Conservation (phyloP, 805 yeast species). For the Saturnispora sekii region DNA sequence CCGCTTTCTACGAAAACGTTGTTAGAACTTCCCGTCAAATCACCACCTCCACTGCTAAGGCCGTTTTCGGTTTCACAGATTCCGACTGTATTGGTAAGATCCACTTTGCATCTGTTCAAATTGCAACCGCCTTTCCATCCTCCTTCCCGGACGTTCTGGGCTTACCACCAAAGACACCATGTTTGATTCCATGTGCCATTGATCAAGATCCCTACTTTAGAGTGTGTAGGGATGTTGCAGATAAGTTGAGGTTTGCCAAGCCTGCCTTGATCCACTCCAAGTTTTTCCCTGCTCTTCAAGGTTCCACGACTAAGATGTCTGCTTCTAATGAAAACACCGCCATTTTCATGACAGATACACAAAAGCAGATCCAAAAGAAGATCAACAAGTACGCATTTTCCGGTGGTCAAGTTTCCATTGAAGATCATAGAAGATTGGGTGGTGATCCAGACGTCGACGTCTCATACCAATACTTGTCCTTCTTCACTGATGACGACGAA, state of each 20-base stretch:
- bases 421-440: slow-evolving; percentile 83
- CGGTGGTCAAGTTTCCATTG: slow-evolving; percentile 82
- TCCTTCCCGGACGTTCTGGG: slow-evolving; percentile 92
- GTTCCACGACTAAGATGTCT: slow-evolving; percentile 93
- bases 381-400: slow-evolving; percentile 94
- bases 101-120: slow-evolving; percentile 94
- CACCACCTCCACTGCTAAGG: slow-evolving; percentile 93
- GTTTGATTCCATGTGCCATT: slow-evolving; percentile 96
- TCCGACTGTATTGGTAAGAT: slow-evolving; percentile 89
- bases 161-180: slow-evolving; percentile 80
- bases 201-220: slow-evolving; percentile 98
- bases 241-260: slow-evolving; percentile 78
- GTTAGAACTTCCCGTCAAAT: slow-evolving; percentile 89
- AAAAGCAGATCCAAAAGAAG: slow-evolving; percentile 86
- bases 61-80: slow-evolving; percentile 94
- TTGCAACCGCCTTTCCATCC: slow-evolving; percentile 91
- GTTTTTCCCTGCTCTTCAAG: slow-evolving; percentile 97
- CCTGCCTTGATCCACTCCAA: slow-evolving; percentile 90
- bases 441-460: slow-evolving; percentile 96
- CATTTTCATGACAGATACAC: slow-evolving; percentile 90
- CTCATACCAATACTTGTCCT: slow-evolving; percentile 84
- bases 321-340: slow-evolving; percentile 88
- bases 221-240: slow-evolving; percentile 95
- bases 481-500: slow-evolving; percentile 84
- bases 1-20: slow-evolving; percentile 88